These are phyloP conservation scores for Pythium rishiriense DNA, from an alignment of 352 stramenopile species.

Conservation along the genomic window DNA sequence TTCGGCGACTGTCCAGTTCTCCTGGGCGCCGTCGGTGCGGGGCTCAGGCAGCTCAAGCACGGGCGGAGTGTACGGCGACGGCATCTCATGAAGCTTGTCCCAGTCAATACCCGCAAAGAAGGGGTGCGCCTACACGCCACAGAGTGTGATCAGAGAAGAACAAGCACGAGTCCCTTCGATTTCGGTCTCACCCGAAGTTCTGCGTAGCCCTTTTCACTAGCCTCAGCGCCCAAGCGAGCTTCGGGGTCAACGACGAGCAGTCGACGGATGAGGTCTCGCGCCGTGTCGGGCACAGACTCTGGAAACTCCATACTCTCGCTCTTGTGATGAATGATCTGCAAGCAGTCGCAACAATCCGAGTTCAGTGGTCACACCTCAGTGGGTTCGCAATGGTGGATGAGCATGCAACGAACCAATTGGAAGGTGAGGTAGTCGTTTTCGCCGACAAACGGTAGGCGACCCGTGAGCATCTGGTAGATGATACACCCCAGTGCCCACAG, in stretches of 20 bases:
- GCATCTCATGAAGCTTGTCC: conserved; percentile 52
- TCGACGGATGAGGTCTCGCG: conserved; percentile 71
- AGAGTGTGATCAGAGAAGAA: too few relatives aligned
- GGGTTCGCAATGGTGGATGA: background rate
- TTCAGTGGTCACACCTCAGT: too few relatives aligned
- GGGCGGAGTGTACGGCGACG: conserved; percentile 60
- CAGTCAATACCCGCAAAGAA: conserved; percentile 85
- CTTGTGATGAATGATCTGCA: conserved; percentile 79
- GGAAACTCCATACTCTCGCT: conserved; percentile 81
- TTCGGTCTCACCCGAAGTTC: conserved; percentile 57
- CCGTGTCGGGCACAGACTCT: conserved; percentile 56
- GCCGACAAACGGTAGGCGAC: conserved; percentile 81
- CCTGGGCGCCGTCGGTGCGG: conserved; percentile 51
- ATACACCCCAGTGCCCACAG: conserved; percentile 92
- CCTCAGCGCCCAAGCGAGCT: conserved; percentile 62
- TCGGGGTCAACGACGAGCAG: conserved; percentile 65
- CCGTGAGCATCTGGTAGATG: conserved; percentile 88
- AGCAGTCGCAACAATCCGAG: background rate
- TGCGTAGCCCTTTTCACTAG: conserved; percentile 63
- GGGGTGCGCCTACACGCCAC: conserved; percentile 46
- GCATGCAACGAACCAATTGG: conserved; percentile 55
- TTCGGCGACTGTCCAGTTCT: conserved; percentile 80
- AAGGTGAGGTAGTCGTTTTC: conserved; percentile 92
- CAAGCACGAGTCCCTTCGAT: too few relatives aligned
- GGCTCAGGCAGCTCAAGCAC: conserved; percentile 59